Evolutionary conservation across 108 stramenopile species (phyloP), one percentile per base, ranked within the genome.

Genomic region (Cyclostephanos tholiformis): DNA sequence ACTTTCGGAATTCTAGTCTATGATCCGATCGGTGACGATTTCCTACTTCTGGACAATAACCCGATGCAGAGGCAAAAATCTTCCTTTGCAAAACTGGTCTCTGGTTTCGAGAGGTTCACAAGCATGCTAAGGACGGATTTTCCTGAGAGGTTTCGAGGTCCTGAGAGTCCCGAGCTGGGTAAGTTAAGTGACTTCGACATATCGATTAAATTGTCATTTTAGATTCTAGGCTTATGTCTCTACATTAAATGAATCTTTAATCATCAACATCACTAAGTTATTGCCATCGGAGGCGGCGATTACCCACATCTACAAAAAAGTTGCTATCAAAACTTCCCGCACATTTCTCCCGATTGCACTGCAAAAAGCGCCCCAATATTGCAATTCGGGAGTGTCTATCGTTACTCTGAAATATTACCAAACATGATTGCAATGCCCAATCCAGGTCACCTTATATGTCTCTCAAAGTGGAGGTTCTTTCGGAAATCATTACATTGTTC

Each of bases 381-480:
- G 23, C 73, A 78, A 64, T 83, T 83, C 19, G 82, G 82, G 46
- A 48, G 41, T 10, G 67, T 74, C 13, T 79, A 59, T 56, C 32
- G 22, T 1, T 32, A 74, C 25, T 12, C 41, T 11, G 23, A 64
- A 2, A 50, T 62, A 0, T 27, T 83, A 11, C 82, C 82, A 16
- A 74, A 23, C 6, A 74, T 69, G 67, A 79, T 79, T 51, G 63
- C 77, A 32, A 79, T 83, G 77, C 82, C 82, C 16, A 72, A 56
- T 1, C 64, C 56, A 32, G 29, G 20, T 6, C 63, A 82, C 52
- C 50, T 71, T 20, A 39, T 25, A 0, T 82, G 74, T 44, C 64
- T 66, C 39, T 59, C 65, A 55, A 64, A 39, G 13, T 75, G 70
- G 80, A 55, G 66, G 41, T 6, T 6, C 5, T 57, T 62, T 30